These are phyloP conservation scores for Pilobolus umbonatus DNA, from an alignment of 192 early-diverging fungal genomes.

Conservation along the genomic window DNA sequence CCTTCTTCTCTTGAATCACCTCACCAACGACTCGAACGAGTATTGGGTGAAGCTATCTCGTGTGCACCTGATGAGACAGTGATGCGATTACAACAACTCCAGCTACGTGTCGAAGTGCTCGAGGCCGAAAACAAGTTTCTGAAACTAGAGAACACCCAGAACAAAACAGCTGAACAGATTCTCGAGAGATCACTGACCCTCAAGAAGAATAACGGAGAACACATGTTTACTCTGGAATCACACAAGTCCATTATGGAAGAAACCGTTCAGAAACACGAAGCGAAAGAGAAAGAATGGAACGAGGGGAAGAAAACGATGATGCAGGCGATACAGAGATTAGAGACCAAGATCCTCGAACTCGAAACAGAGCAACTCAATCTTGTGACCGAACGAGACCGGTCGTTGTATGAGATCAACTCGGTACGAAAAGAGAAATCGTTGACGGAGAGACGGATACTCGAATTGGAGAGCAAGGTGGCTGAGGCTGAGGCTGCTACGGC, in stretches of 20 bases:
- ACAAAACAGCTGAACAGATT: slow-evolving; percentile 53
- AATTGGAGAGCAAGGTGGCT: slow-evolving; percentile 30
- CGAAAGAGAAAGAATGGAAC: slow-evolving; percentile 9
- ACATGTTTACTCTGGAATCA: slow-evolving; percentile 16
- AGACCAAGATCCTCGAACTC: slow-evolving; percentile 11
- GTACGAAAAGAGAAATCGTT: slow-evolving; percentile 34
- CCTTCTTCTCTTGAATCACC: slow-evolving; percentile 2
- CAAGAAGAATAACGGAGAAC: slow-evolving; percentile 10
- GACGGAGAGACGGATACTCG: slow-evolving; percentile 38
- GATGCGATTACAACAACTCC: slow-evolving; percentile 52
- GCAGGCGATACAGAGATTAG: slow-evolving; percentile 8
- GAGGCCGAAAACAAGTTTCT: slow-evolving; percentile 69
- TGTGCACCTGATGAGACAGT: slow-evolving; percentile 30
- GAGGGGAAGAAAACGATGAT: slow-evolving; percentile 1
- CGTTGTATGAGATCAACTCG: slow-evolving; percentile 24
- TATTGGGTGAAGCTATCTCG: slow-evolving; percentile 17
- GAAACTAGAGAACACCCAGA: slow-evolving; percentile 61
- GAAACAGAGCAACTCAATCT: slow-evolving; percentile 15
- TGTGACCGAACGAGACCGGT: slow-evolving; percentile 32
- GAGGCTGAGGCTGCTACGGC: slow-evolving; percentile 31
- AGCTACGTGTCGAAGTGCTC: slow-evolving; percentile 59
- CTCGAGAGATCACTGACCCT: slow-evolving; percentile 35
- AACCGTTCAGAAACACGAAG: slow-evolving; percentile 15
- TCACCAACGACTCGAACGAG: slow-evolving; percentile 16
- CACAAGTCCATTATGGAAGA: slow-evolving; percentile 29